Percentiles rank a stretch among this genome's conserved stretches.
These are phyloP conservation scores for Xylaria sp. DNA, from an alignment of 2,329 filamentous ascomycete species.

Conservation along the genomic window DNA sequence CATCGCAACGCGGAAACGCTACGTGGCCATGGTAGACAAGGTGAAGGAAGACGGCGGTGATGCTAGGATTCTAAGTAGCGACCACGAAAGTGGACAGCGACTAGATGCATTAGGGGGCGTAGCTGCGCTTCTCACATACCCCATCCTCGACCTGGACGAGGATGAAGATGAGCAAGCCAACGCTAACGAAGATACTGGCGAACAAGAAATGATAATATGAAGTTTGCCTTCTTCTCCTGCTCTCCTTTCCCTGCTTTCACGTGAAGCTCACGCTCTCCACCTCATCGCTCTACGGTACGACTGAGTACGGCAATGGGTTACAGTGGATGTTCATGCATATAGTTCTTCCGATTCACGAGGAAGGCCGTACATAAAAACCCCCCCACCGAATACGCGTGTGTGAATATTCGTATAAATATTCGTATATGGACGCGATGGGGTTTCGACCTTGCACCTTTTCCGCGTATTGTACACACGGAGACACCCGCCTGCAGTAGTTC, in stretches of 20 bases:
- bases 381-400: too few relatives aligned
- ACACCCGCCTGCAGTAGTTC: too few relatives aligned
- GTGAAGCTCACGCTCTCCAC: not conserved
- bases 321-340: too few relatives aligned
- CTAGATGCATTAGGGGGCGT: slow-evolving; percentile 85
- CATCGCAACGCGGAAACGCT: slow-evolving; percentile 75
- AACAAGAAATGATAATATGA: slow-evolving; percentile 39
- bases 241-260: too few relatives aligned
- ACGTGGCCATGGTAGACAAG: slow-evolving; percentile 84
- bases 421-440: too few relatives aligned
- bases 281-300: not conserved
- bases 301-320: not conserved
- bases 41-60: slow-evolving; percentile 89
- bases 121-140: slow-evolving; percentile 89
- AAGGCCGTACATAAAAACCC: too few relatives aligned
- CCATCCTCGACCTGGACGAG: slow-evolving; percentile 79
- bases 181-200: slow-evolving; percentile 37
- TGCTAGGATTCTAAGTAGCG: slow-evolving; percentile 84
- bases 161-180: slow-evolving; percentile 48
- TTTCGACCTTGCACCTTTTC: too few relatives aligned
- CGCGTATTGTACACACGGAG: too few relatives aligned
- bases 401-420: too few relatives aligned
- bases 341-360: too few relatives aligned
- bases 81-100: slow-evolving; percentile 90
- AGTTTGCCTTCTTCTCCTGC: not conserved